Base-by-base conservation (phyloP, 2,329 filamentous ascomycete genomes). In the Trichophyton verrucosum region DNA sequence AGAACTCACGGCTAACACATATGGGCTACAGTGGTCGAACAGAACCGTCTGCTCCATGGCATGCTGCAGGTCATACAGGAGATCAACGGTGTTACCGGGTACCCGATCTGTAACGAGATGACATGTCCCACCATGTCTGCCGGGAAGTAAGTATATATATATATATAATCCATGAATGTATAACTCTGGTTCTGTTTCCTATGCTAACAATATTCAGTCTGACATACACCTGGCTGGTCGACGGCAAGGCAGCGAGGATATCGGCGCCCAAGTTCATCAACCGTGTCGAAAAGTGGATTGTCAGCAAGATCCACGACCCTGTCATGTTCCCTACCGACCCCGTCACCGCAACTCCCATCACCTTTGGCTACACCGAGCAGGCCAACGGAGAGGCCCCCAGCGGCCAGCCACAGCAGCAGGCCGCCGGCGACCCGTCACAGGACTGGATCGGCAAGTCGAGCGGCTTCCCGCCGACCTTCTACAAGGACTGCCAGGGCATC, bases 161-260 rank as follows among this genome's bases (percentile, higher is more conserved):
- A 38, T 38, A 27, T 11, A 36, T 36, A 60, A 20, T 24, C 42
- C 8, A 36, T 57, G 13, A 42, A 53, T 60, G 20, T 49, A 30
- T 17, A 24, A 24, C 22, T 24, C 22, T 24, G 22, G 22, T 24
- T 24, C 22, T 24, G 1, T 15, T 53, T 7, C 44, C 13, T 24
- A 60, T 15, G 59, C 44, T 56, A 58, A 42, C 44, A 17, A 42
- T 44, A 20, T 33, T 62, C 55, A 95, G 94, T 69, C 87, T 95
- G 74, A 95, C 90, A 27, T 97, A 96, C 74, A 96, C 91, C 57
- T 97, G 92, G 92, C 83, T 97, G 60, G 95, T 96, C 75, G 86
- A 86, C 66, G 86, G 89, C 68, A 85, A 87, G 71, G 91, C 92
- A 9, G 91, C 95, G 65, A 92, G 95, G 75, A 87, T 97, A 47